Base-by-base conservation (phyloP, 1,284 basidiomycete genomes). In the Rhodotorula sp. region DNA sequence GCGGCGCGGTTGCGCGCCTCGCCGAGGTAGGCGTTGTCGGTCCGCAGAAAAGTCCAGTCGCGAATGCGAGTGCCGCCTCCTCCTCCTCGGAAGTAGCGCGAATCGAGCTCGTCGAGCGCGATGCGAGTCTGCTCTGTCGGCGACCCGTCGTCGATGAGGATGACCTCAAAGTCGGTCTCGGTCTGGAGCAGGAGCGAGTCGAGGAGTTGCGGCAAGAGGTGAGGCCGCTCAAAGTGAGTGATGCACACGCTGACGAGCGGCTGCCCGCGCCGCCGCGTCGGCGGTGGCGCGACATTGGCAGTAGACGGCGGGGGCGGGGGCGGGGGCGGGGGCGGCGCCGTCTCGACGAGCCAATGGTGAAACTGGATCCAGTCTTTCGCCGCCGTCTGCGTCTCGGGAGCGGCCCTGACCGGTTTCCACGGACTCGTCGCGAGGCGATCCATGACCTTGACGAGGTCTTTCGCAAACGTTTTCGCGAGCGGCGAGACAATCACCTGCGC, bases 101-200 rank as follows among this genome's bases (percentile, higher is more conserved):
- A 12, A 6, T 70, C 58, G 64, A 76, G 67, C 23, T 47, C 23
- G 48, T 65, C 56, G 43, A 76, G 64, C 5, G 62, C 68, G 6
- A 49, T 31, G 7, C 65, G 58, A 4, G 65, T 29, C 3, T 58
- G 59, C 1, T 52, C 43, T 1, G 60, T 58, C 5, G 61, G n/a
- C 15, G 75, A 76, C 2, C 75, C 75, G 51, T 76, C 75, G 63
- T 76, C 75, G 58, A 76, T 62, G 39, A 76, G 62, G 61, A 76
- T 51, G 39, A 76, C 73, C 48, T 74, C 69, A 59, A 70, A 68
- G 56, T 68, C 62, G 49, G 47, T 51, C 49, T 70, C 72, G 2
- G 63, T 64, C 57, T 76, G 75, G 12, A 23, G 49, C 20, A 71
- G 54, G 43, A 76, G 68, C n/a, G 70, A 68, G 48, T 67, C 64